phyloP scores from a whole-genome alignment of 2,329 filamentous ascomycete species.

The Alternaria brassicae region DNA sequence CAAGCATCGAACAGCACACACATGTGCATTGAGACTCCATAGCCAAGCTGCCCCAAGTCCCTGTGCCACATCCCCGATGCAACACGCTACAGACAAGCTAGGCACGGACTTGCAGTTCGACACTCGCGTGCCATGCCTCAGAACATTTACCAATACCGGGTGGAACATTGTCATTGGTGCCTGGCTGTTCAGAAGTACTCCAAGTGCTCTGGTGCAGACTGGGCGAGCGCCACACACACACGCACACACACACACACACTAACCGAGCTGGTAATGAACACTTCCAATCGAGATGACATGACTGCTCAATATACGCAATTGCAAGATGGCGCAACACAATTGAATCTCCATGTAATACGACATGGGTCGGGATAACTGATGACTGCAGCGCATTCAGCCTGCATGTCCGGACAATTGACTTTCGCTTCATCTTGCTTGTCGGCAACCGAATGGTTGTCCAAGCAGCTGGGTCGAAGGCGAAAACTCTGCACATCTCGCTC shows the following conservation, averaged over 20 bases:
- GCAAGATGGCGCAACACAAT: constrained; percentile 20
- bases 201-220: constrained; percentile 31
- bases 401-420: constrained; percentile 22
- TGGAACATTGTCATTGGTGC: constrained; percentile 29
- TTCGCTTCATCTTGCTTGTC: constrained; percentile 22
- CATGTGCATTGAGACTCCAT: constrained; percentile 18
- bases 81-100: constrained; percentile 20
- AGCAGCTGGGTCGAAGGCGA: constrained; percentile 29
- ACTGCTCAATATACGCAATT: constrained; percentile 7
- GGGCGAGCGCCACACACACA: constrained; percentile 29
- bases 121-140: constrained; percentile 27
- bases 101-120: constrained; percentile 25
- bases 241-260: too few relatives aligned
- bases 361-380: constrained; percentile 12
- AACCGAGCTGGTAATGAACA: constrained; percentile 18
- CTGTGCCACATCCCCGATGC: constrained; percentile 42
- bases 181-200: constrained; percentile 30
- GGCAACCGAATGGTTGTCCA: constrained; percentile 32
- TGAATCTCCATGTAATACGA: constrained; percentile 13
- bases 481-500: constrained; percentile 28
- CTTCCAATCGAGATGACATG: constrained; percentile 25
- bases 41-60: constrained; percentile 27
- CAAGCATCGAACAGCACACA: constrained; percentile 18
- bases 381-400: constrained; percentile 19
- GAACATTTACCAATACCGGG: constrained; percentile 16